A percentile compares a stretch with the other conserved stretches of the same genome.
Evolutionary conservation across 1,284 basidiomycete genomes (phyloP).

Genomic region (Athelia sp.): DNA sequence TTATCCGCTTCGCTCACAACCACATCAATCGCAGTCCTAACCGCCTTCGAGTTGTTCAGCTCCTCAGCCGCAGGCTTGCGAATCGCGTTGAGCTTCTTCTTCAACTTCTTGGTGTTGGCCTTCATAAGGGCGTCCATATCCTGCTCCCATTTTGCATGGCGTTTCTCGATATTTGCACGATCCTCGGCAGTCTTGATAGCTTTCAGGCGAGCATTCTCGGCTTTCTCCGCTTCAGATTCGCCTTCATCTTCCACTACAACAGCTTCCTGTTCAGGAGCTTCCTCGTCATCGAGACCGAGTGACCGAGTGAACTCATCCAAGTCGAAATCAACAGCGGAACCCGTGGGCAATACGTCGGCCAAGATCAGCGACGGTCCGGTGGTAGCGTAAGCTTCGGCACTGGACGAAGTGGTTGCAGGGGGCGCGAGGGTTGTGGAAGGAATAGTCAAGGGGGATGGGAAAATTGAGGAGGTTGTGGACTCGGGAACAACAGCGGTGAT

Average conservation of each 20-base stretch:
- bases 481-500: neutral
- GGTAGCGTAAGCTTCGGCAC: neutral
- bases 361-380: conserved; percentile 4
- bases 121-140: conserved; percentile 41
- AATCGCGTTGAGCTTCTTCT: conserved; percentile 35
- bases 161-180: conserved; percentile 48
- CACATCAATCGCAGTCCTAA: conserved; percentile 39
- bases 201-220: conserved; percentile 25
- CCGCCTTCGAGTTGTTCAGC: conserved; percentile 26
- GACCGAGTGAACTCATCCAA: conserved; percentile 50
- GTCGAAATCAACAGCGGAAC: conserved; percentile 29
- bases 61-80: conserved; percentile 31
- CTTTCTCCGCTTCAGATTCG: conserved; percentile 33
- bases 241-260: conserved; percentile 1
- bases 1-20: conserved; percentile 58
- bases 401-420: conserved; percentile 9
- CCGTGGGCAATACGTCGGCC: conserved; percentile 5
- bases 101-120: conserved; percentile 33
- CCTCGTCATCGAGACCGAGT: conserved; percentile 36
- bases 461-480: neutral
- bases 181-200: conserved; percentile 41
- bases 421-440: no score
- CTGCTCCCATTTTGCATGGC: conserved; percentile 61
- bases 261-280: neutral
- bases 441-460: no score